A percentile compares a stretch with the other conserved stretches of the same genome.
Evolutionary conservation across 2,329 filamentous ascomycete genomes (phyloP).

Genomic region (Ophiostoma sp.): DNA sequence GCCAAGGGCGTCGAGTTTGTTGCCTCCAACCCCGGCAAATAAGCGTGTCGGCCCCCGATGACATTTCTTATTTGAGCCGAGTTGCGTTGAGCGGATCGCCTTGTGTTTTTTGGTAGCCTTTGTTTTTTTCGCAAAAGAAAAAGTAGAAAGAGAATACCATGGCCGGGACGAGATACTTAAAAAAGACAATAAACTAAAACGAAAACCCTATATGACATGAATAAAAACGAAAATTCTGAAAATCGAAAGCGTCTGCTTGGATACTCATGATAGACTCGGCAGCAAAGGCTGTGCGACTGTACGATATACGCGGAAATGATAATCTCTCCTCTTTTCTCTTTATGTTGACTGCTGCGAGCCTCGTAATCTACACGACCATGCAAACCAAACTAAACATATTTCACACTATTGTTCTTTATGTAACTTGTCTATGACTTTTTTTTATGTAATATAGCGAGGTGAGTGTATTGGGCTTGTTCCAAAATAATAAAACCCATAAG

Average conservation of each 20-base stretch:
- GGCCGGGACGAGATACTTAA: background rate
- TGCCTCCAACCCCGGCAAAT: conserved; percentile 60
- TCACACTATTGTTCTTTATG: background rate
- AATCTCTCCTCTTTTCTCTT: background rate
- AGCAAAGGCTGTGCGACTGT: background rate
- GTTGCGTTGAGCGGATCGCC: conserved; percentile 4
- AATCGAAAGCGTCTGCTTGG: background rate
- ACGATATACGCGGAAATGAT: conserved; percentile 1
- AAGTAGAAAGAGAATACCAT: conserved; percentile 5
- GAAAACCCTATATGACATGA: background rate
- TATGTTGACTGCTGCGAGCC: background rate
- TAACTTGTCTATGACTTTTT: conserved; percentile 5
- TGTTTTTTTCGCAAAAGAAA: conserved; percentile 1
- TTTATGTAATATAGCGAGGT: conserved; percentile 15
- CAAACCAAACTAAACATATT: background rate
- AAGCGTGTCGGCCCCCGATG: conserved; percentile 36
- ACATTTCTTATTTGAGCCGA: background rate
- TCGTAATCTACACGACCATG: background rate
- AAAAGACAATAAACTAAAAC: conserved; percentile 14
- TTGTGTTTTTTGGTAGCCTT: conserved; percentile 14
- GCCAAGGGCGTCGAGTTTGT: conserved; percentile 75
- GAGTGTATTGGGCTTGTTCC: background rate
- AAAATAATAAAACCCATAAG: background rate
- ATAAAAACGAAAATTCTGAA: background rate
- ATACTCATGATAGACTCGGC: background rate